phyloP scores from a whole-genome alignment of 2,329 filamentous ascomycete genomes.

The Dactylellina leptospora region DNA sequence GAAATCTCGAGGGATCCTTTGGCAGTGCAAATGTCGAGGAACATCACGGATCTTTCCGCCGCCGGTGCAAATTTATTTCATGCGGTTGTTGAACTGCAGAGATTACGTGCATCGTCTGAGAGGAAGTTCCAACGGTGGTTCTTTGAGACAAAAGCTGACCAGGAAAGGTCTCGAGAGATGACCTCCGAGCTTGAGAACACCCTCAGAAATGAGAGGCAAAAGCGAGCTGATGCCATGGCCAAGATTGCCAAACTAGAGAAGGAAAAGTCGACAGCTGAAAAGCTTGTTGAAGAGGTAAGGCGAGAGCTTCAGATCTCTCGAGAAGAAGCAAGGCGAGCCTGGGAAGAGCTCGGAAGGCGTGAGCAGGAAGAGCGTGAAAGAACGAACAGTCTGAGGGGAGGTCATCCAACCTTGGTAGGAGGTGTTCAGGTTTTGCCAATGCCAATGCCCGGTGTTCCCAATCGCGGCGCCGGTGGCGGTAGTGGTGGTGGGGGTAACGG shows the following conservation, averaged over 20 bases:
- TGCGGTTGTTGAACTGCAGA: slow-evolving; percentile 93
- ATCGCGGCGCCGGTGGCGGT: slow-evolving; percentile 64
- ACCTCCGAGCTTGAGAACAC: slow-evolving; percentile 80
- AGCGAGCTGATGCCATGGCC: slow-evolving; percentile 73
- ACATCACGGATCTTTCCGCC: slow-evolving; percentile 96
- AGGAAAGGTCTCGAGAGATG: slow-evolving; percentile 83
- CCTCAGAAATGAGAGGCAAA: slow-evolving; percentile 77
- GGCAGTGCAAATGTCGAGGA: slow-evolving; percentile 85
- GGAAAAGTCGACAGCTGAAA: slow-evolving; percentile 75
- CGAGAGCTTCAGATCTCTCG: slow-evolving; percentile 94
- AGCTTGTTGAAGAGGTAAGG: slow-evolving; percentile 85
- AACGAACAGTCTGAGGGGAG: slow-evolving; percentile 83
- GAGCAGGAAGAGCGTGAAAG: slow-evolving; percentile 93
- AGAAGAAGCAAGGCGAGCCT: slow-evolving; percentile 91
- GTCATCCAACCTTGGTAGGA: slow-evolving; percentile 86
- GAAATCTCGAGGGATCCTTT: slow-evolving; percentile 84
- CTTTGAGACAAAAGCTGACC: slow-evolving; percentile 88
- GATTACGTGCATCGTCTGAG: slow-evolving; percentile 91
- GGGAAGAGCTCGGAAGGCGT: slow-evolving; percentile 92
- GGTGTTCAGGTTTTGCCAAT: slow-evolving; percentile 96
- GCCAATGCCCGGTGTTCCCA: slow-evolving; percentile 72
- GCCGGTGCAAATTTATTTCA: slow-evolving; percentile 97
- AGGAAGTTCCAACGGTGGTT: slow-evolving; percentile 99
- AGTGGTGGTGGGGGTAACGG: slow-evolving; percentile 56
- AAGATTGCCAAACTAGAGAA: slow-evolving; percentile 67